A percentile compares a stretch with the other conserved stretches of the same genome.
Conservation (phyloP, 257 asterid genomes). For the Nicotiana attenuata region DNA sequence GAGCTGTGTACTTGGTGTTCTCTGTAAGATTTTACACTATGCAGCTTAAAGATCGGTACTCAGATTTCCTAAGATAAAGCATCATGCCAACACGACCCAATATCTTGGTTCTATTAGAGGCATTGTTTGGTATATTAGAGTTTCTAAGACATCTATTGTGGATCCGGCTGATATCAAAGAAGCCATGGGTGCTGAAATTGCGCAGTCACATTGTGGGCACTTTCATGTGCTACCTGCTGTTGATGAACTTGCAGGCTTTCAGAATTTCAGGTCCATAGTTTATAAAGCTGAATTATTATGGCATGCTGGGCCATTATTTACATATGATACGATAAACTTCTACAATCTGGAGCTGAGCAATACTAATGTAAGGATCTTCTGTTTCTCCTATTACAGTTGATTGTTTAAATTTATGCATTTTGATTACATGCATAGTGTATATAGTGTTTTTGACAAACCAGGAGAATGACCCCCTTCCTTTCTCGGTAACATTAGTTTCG, state of each 20-base stretch:
- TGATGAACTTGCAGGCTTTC: conserved; percentile 54
- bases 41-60: conserved; percentile 57
- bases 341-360: conserved; percentile 71
- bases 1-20: not conserved
- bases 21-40: conserved; percentile 59
- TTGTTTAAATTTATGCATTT: not conserved
- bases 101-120: conserved; percentile 77
- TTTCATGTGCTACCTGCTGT: conserved; percentile 55
- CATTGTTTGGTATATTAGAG: conserved; percentile 79
- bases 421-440: not conserved
- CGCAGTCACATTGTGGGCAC: conserved; percentile 54
- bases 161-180: conserved; percentile 30
- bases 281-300: conserved; percentile 55
- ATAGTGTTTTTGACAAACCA: not conserved
- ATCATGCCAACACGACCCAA: conserved; percentile 76
- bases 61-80: conserved; percentile 57
- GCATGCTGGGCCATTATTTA: conserved; percentile 87
- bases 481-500: not conserved
- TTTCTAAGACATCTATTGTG: conserved; percentile 57
- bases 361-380: conserved; percentile 56
- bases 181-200: conserved; percentile 7
- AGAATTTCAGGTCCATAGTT: conserved; percentile 76
- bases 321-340: conserved; percentile 50
- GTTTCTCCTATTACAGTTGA: conserved; percentile 2
- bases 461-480: not conserved